Evolutionary conservation across 1,284 basidiomycete species (phyloP), one percentile per base, ranked within the genome.

Genomic region (Apiotrichum mycotoxinovorans): DNA sequence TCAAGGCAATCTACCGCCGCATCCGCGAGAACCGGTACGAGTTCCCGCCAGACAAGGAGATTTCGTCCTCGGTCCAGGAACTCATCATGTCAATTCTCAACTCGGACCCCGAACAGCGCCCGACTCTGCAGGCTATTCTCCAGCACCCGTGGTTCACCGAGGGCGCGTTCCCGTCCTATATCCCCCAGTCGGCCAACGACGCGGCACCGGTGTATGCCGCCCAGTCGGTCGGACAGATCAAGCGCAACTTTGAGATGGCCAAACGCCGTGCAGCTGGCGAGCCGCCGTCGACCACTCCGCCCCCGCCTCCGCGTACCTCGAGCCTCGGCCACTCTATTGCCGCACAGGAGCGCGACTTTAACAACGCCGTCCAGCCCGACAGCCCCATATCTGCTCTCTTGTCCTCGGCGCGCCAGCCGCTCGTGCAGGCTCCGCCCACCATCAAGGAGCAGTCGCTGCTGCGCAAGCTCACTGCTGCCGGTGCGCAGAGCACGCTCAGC

Each of bases 21-120:
- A 98, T 98, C 74, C 87, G 89, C 30, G 88, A 91, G 73, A 96
- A 96, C 70, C 84, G 90, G 65, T 98, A 98, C 74, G 88, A 90
- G 66, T 98, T 97, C 74, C 95, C 95, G 0, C 66, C 83, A 1
- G 87, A 91, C 56, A 84, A 87, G 45, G 77, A 80, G 8, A 83
- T 95, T 51, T 91, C 90, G 0, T 66, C 76, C 11, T 84, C 88
- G 45, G 88, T 87, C 0, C 84, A 87, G 63, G 83, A 87, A 58
- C 85, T 97, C 56, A 88, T 98, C 67, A 84, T 85, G 56, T 80
- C 84, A 52, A 97, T 97, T 68, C 83, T 98, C 33, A 92, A 91
- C 5, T 86, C 85, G 23, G 83, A 92, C 65, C 90, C 91, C 66
- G 80, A 80, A 10, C 71, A 86, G 67, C 85, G 95, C 0, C 95